Base-by-base conservation (phyloP, 2,329 filamentous ascomycete species). In the Monilinia vaccinii-corymbosi region DNA sequence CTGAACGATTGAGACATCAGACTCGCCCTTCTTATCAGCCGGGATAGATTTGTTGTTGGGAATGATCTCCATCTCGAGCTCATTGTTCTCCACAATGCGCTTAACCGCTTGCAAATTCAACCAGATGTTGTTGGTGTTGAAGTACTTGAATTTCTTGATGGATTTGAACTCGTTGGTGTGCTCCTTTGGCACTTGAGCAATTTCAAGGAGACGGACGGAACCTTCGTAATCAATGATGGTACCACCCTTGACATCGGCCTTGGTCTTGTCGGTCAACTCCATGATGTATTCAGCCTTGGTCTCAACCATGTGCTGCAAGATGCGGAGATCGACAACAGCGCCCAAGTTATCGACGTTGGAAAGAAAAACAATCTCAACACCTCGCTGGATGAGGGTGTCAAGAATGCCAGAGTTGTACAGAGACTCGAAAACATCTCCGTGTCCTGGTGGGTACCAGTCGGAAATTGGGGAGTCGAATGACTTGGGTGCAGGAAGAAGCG, bases 121-220 rank as follows among this genome's bases (percentile, higher is more conserved):
- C 94, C 94, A 99, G 79, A 99, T 97, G 85, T 99, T 99, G 89
- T 99, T 99, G 78, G 94, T 99, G 86, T 99, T 99, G 88, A 99
- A 99, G 86, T 99, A 99, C 84, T 96, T 97, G 88, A 99, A 99
- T 84, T 99, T 99, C 88, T 99, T 99, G 83, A 99, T 99, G 52
- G 92, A 97, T 87, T 99, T 99, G 90, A 99, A 99, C 81, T 99
- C 94, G 79, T 99, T 97, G 75, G 94, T 90, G 79, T 99, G 94
- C 82, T 99, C 91, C 86, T 97, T 99, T 78, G 94, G 94, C 40
- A 99, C 94, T 82, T 99, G 94, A 16, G 94, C 94, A 71, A 99
- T 97, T 81, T 99, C 94, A 57, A 99, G 88, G 68, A 99, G 88
- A 73, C 94, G 92, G 69, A 95, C 93, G 61, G 89, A 92, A 72